phyloP scores from a whole-genome alignment of 2,329 filamentous ascomycete species.

The Sarocladium strictum region DNA sequence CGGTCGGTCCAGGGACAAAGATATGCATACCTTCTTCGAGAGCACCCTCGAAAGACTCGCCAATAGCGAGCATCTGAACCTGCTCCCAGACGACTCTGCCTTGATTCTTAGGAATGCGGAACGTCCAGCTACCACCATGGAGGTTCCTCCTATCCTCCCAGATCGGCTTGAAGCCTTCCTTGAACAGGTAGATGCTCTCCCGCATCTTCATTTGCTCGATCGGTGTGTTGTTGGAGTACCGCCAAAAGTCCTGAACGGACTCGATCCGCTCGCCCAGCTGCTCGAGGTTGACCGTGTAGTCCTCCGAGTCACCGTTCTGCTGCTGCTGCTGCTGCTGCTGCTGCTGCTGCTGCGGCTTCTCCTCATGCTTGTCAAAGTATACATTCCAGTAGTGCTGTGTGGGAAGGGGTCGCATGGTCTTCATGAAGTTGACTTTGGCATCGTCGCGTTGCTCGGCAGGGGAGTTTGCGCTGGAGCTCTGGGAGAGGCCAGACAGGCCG shows the following conservation, averaged over 20 bases:
- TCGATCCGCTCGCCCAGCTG: slow-evolving; percentile 62
- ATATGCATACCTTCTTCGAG: slow-evolving; percentile 58
- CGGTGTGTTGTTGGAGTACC: slow-evolving; percentile 75
- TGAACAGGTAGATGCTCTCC: slow-evolving; percentile 75
- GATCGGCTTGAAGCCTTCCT: slow-evolving; percentile 67
- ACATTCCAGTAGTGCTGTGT: slow-evolving; percentile 78
- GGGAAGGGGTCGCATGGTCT: slow-evolving; percentile 64
- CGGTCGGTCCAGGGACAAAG: neutral
- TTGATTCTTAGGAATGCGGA: slow-evolving; percentile 74
- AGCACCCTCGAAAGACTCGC: slow-evolving; percentile 70
- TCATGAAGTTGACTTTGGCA: slow-evolving; percentile 78
- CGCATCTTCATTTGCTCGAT: slow-evolving; percentile 70
- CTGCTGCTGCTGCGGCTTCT: neutral
- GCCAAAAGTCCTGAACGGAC: slow-evolving; percentile 80
- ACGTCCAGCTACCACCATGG: slow-evolving; percentile 85
- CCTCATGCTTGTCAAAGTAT: slow-evolving; percentile 47
- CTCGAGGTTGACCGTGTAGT: slow-evolving; percentile 52
- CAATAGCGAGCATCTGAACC: slow-evolving; percentile 75
- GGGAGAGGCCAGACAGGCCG: slow-evolving; percentile 56
- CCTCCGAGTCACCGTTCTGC: slow-evolving; percentile 25
- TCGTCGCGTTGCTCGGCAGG: slow-evolving; percentile 69
- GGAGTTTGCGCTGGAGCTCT: slow-evolving; percentile 56
- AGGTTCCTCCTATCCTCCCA: slow-evolving; percentile 87
- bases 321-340: neutral
- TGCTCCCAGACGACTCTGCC: slow-evolving; percentile 74